phyloP scores from a whole-genome alignment of 805 yeast species.

The Grigorovia jiainica region DNA sequence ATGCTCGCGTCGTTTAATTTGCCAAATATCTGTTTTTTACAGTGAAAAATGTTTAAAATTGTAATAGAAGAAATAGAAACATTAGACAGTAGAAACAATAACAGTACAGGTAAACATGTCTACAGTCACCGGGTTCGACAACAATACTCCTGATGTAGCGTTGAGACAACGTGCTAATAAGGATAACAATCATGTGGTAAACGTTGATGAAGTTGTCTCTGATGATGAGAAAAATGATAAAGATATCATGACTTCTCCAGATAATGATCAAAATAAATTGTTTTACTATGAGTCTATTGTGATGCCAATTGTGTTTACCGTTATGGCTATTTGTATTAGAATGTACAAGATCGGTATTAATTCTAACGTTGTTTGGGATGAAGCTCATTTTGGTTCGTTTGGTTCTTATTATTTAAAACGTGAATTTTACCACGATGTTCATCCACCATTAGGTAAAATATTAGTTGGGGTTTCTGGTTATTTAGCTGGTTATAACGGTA shows the following conservation, averaged over 20 bases:
- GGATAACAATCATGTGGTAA: background rate
- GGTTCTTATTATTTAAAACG: slow-evolving; percentile 73
- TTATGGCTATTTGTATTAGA: slow-evolving; percentile 44
- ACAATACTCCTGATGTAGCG: background rate
- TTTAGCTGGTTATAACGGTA: slow-evolving; percentile 73
- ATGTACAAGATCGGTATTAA: slow-evolving; percentile 49
- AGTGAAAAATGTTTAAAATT: too few species aligned
- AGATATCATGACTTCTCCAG: background rate
- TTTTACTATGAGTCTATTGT: slow-evolving; percentile 32
- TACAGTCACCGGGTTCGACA: background rate
- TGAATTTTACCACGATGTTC: slow-evolving; percentile 79
- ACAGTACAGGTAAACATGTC: background rate
- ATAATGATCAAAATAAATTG: too few species aligned
- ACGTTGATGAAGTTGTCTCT: slow-evolving; percentile 2
- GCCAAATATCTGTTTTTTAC: too few species aligned
- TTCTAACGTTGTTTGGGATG: slow-evolving; percentile 74
- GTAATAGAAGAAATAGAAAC: too few species aligned
- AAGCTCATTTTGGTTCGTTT: slow-evolving; percentile 82
- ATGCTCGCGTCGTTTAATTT: too few species aligned
- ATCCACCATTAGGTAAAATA: slow-evolving; percentile 81
- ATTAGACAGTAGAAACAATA: too few species aligned
- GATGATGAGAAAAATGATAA: background rate
- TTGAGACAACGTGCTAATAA: slow-evolving; percentile 2
- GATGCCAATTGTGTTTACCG: slow-evolving; percentile 38
- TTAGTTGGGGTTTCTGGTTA: slow-evolving; percentile 69